Base-by-base conservation (phyloP, 225 moss, liverwort and hornwort genomes). In the Physcomitrellopsis africana region DNA sequence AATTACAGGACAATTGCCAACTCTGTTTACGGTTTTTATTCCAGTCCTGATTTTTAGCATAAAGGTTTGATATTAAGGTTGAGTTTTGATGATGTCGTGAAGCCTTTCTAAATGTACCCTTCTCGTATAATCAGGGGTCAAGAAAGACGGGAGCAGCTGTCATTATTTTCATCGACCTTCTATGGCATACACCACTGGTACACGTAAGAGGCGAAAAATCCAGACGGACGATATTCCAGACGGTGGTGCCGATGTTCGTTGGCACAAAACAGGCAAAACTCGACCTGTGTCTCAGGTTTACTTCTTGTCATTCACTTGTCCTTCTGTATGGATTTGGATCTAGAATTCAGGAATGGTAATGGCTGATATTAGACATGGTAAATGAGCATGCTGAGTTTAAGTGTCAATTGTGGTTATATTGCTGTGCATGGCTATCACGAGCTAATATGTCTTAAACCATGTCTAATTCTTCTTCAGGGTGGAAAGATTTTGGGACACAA, bases 221-320 rank as follows among this genome's bases (percentile, higher is more conserved):
- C 89, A 92, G 54, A 72, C 76, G 37, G 90, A 88, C 42, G 92
- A 83, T 69, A 83, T 84, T 29, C 67, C 80, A 1, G 90, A 91
- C 12, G 86, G 89, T 67, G 92, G 87, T 64, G 83, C 89, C 48
- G 96, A 96, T 76, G 90, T 91, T 7, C 92, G 96, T 17, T 96
- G 96, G 96, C 96, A 96, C 69, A 96, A 96, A 77, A 96, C 96
- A 24, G 96, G 96, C 58, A 96, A 94, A 82, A 96, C 96, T 43
- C 86, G 96, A 6, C 89, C 89, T 41, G 93, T 96, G 56, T 70
- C 81, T 27, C 78, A 83, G 88, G 88, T 88, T 26, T 19, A 58
- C 32, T 53, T 32, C 51, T 56, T 32, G 46, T n/a, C 47, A 37
- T 76, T 27, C 10, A 9, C n/a, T 47, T 58, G 8, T 27, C 7